Evolutionary conservation across 2,329 filamentous ascomycete species (phyloP), one percentile per base, ranked within the genome.

Genomic region (Trichoderma sp.): DNA sequence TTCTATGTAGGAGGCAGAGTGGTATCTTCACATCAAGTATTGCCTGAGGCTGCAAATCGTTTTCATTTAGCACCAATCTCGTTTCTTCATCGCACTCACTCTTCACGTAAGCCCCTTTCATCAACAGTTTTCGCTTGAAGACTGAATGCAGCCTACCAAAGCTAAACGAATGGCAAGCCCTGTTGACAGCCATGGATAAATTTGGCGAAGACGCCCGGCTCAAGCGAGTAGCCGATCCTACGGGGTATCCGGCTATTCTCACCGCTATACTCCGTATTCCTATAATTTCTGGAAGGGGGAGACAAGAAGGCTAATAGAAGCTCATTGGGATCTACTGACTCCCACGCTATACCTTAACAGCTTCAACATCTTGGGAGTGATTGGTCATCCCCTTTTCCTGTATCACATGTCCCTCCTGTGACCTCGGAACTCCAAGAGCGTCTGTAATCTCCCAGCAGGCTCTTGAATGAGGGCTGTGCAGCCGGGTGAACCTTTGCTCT

Each of bases 141-240:
- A 15, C 6, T 53, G n/a, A 53, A 53, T 14, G 11, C 11, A 21
- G 47, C 11, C 47, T 24, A 53, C 47, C 4, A 11, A 14, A 60
- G 5, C 4, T 21, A 3, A 21, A 34, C 28, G n/a, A 34, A 15
- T 21, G 11, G 57, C 9, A 21, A 34, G 18, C 9, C 28, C 32
- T 12, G 8, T 21, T 60, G 18, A n/a, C 5, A 30, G 15, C 57
- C 30, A 21, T 34, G 11, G n/a, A 12, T 21, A 18, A 57, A 32
- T 14, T 30, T 21, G n/a, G 28, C 57, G 26, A 32, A 12, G 30
- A 7, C 6, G 11, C 18, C 28, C 14, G 8, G 18, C 7, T 21
- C 57, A 60, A 60, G 30, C 57, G 30, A 60, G 32, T 60, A 60
- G 57, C 57, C 57, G 26, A 60, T 21, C 18, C 3, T 60, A 60